Base-by-base conservation (phyloP, 108 stramenopile species). In the Cyclotella baltica region DNA sequence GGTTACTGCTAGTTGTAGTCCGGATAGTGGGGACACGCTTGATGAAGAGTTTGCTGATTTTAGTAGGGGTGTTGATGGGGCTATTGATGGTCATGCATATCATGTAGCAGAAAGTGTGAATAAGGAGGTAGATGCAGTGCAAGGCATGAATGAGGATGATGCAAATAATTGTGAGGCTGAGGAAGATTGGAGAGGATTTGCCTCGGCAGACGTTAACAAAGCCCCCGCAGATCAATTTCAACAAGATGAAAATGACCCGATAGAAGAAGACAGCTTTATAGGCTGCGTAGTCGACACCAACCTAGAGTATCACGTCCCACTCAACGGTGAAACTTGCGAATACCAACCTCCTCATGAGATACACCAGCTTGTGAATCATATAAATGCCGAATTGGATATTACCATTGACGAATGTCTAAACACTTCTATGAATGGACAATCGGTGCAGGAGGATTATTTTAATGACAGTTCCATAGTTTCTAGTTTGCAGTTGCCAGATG, bases 341-440 rank as follows among this genome's bases (percentile, higher is more conserved):
- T 80, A 72, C 59, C 13, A 72, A 23, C 80, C 80, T 20, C 67
- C 80, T 0, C 19, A 63, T 47, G 61, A 73, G 35, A 81, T 81
- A 25, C 58, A 58, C 11, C 56, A 66, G 37, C 72, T 81, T 0
- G 73, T 81, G 15, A 55, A 33, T 33, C 36, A 74, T 36, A 67
- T 81, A 29, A 36, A 73, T 55, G 53, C 57, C n/a, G 59, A 74
- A 46, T 61, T 61, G 11, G 59, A 74, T 57, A 47, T 51, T 8
- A 61, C 73, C 0, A 55, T 74, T 46, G 51, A 73, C 16, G 34
- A 62, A 47, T 74, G 80, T 29, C 67, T 73, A 13, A 33, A 30
- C 1, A 61, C 59, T 11, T 61, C 59, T 34, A 33, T 31, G 1
- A 31, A 61, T 3, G 59, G 31, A 16, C 33, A 30, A 34, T 1